Evolutionary conservation across 2,329 filamentous ascomycete genomes (phyloP), one percentile per base, ranked within the genome.

Genomic region (Tolypocladium inflatum): DNA sequence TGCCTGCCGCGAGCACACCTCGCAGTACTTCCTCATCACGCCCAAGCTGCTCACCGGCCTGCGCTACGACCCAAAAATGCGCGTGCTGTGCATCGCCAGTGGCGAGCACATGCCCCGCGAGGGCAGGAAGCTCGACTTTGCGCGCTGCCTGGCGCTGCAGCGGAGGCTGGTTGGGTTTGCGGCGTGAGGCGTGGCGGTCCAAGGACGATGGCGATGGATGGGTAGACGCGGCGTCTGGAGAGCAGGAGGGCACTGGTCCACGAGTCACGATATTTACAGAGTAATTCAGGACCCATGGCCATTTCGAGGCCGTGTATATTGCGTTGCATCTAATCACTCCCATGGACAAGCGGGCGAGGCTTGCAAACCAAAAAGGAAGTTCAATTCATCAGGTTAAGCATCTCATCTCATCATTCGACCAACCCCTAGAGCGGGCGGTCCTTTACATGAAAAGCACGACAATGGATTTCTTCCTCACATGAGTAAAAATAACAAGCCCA

Each of bases 11-110:
- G 87, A 91, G 72, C 85, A 88, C 70, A 85, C 84, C n/a, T 82
- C 79, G 64, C 86, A 89, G 75, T 99, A 99, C 76, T 99, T 99
- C 77, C 84, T 99, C 62, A 96, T 99, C 76, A 99, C 94, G 50
- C 94, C 94, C 5, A 99, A 99, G 76, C 79, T 99, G 60, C 84
- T 99, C 60, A 89, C 86, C 6, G 90, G 88, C 13, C 77, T 99
- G 59, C 85, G 86, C 64, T 99, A 97, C 71, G 89, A 96, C 70
- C 80, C 83, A 57, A 89, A 91, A 63, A 99, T 99, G 92, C 90
- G 87, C 67, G 86, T 97, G 39, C 83, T 97, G 64, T 95, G 91
- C 70, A 97, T 99, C 70, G 91, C 91, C 60, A 94, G 89, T 69
- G 94, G 94, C 54, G 90, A 96, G 66, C 75, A 84, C 62, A 84